phyloP scores from a whole-genome alignment of 1,139 yeast genomes.

The Debaryomycetaceae sp. region DNA sequence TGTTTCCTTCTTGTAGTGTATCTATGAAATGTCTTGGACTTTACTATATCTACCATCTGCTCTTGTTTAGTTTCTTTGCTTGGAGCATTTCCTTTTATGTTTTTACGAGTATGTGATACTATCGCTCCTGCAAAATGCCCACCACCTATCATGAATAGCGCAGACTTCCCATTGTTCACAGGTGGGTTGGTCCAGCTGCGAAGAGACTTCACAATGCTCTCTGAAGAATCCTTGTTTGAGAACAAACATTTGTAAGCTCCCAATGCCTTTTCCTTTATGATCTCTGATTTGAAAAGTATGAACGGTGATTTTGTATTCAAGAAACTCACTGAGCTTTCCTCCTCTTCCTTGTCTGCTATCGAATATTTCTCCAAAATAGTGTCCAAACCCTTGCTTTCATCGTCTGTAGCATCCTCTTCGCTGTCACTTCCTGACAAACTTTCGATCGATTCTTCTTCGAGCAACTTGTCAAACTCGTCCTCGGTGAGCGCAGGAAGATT shows the following conservation, averaged over 20 bases:
- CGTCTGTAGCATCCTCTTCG: slow-evolving; percentile 19
- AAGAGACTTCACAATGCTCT: slow-evolving; percentile 43
- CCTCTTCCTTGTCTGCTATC: slow-evolving; percentile 15
- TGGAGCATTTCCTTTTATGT: slow-evolving; percentile 52
- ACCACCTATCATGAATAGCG: slow-evolving; percentile 92
- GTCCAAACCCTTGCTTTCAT: slow-evolving; percentile 16
- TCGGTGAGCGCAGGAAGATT: slow-evolving; percentile 50
- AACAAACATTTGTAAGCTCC: slow-evolving; percentile 74
- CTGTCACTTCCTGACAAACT: slow-evolving; percentile 53
- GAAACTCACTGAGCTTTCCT: slow-evolving; percentile 43
- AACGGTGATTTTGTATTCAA: slow-evolving; percentile 65
- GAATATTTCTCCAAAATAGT: slow-evolving; percentile 32
- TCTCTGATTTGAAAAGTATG: slow-evolving; percentile 49
- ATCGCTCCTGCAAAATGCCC: slow-evolving; percentile 98
- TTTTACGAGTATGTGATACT: slow-evolving; percentile 64
- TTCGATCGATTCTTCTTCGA: slow-evolving; percentile 51
- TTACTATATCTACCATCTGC: slow-evolving; percentile 63
- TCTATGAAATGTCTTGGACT: slow-evolving; percentile 86
- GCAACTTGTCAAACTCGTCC: slow-evolving; percentile 54
- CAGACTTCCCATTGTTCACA: slow-evolving; percentile 45
- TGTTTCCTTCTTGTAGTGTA: slow-evolving; percentile 96
- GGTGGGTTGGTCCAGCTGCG: slow-evolving; percentile 25
- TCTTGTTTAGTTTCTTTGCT: slow-evolving; percentile 43
- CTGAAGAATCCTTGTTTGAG: slow-evolving; percentile 25
- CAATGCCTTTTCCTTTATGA: slow-evolving; percentile 49